Percentiles rank a stretch among this genome's conserved stretches.
phyloP scores from a whole-genome alignment of 805 yeast genomes.

The Brettanomyces bruxellensis region DNA sequence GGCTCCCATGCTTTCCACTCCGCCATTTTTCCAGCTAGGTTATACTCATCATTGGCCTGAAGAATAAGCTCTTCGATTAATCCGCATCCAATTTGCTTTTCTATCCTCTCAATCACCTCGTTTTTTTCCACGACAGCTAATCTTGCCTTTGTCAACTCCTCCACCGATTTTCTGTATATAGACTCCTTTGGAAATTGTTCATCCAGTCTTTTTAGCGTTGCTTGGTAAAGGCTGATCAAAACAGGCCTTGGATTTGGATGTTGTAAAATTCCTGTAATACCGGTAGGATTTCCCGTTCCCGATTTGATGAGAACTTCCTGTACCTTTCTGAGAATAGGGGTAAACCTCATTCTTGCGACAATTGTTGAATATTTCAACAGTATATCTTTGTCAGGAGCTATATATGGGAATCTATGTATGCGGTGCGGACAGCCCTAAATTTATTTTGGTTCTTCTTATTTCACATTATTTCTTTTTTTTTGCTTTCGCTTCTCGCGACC shows the following conservation, averaged over 20 bases:
- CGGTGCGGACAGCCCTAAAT: too few species aligned
- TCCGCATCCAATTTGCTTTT: conserved; percentile 69
- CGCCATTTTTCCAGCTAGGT: conserved; percentile 57
- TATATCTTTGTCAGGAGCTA: too few species aligned
- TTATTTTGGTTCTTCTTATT: too few species aligned
- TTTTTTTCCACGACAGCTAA: conserved; percentile 53
- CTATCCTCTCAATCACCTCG: conserved; percentile 58
- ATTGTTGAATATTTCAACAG: too few species aligned
- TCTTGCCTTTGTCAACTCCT: conserved; percentile 62
- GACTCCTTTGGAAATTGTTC: conserved; percentile 60
- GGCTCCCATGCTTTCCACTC: conserved; percentile 73
- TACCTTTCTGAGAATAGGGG: conserved; percentile 31
- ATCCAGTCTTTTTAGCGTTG: conserved; percentile 52
- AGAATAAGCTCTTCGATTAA: conserved; percentile 73
- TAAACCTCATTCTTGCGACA: conserved; percentile 25
- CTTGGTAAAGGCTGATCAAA: conserved; percentile 56
- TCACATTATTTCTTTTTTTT: too few species aligned
- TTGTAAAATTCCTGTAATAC: conserved; percentile 66
- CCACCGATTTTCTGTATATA: conserved; percentile 70
- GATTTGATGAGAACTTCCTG: conserved; percentile 42
- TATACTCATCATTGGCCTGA: conserved; percentile 77
- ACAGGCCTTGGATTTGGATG: conserved; percentile 85
- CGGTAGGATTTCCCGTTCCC: conserved; percentile 65
- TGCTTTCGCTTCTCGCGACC: too few species aligned
- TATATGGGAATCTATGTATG: too few species aligned